phyloP scores from a whole-genome alignment of 129 eudicot genomes.

The Silybum marianum region DNA sequence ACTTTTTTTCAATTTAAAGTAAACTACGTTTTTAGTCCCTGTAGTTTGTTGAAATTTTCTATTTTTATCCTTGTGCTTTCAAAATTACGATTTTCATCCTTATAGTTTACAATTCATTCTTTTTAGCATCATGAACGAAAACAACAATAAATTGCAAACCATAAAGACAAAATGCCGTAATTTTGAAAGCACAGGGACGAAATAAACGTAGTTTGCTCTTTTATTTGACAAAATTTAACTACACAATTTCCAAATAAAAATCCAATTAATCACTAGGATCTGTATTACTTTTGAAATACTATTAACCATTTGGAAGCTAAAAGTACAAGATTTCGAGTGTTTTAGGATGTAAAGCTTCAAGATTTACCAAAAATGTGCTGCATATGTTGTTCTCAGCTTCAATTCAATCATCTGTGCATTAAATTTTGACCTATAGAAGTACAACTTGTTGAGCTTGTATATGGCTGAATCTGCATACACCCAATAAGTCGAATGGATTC shows the following conservation, averaged over 20 bases:
- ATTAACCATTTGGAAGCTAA: constrained; percentile 21
- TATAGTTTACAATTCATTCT: not conserved
- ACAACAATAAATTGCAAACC: not conserved
- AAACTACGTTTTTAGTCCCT: not conserved
- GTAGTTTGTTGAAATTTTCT: not conserved
- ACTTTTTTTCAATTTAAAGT: not conserved
- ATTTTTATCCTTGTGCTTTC: not conserved
- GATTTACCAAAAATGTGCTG: constrained; percentile 13
- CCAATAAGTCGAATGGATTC: not conserved
- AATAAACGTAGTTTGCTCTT: not conserved
- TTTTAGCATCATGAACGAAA: no score
- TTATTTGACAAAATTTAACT: not conserved
- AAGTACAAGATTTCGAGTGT: constrained; percentile 18
- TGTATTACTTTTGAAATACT: constrained; percentile 14
- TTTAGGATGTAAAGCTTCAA: constrained; percentile 14
- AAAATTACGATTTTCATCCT: not conserved
- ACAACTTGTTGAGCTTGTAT: constrained; percentile 23
- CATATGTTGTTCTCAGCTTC: constrained; percentile 13
- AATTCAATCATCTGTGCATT: constrained; percentile 29
- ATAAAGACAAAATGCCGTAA: not conserved
- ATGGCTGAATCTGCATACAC: constrained; percentile 20
- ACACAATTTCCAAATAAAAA: not conserved
- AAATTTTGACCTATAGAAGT: constrained; percentile 11
- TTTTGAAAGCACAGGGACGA: not conserved
- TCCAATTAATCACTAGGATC: not conserved